Evolutionary conservation across 208 protist species (phyloP).

Genomic region (Crithidia fasciculata): DNA sequence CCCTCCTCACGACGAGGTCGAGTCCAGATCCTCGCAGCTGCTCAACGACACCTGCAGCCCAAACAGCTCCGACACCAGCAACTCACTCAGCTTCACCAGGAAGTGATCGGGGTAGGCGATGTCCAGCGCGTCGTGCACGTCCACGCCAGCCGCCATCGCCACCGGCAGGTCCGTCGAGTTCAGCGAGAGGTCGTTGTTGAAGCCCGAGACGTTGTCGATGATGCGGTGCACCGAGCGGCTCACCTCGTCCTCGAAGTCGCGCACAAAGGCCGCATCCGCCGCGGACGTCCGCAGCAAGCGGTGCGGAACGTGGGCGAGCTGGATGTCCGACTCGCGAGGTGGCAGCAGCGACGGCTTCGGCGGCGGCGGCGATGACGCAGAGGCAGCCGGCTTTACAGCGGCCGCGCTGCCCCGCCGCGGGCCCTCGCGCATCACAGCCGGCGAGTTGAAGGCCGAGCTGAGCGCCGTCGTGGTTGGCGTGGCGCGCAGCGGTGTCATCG

Average conservation of each 20-base stretch:
- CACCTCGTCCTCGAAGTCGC: conserved; percentile 36
- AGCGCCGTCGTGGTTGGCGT: conserved; percentile 13
- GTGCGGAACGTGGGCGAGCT: conserved; percentile 31
- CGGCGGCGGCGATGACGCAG: background rate
- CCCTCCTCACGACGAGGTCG: conserved; percentile 8
- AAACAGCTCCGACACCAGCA: conserved; percentile 59
- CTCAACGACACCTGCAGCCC: conserved; percentile 64
- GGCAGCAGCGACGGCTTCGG: background rate
- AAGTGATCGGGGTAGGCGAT: conserved; percentile 68
- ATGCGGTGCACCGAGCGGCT: conserved; percentile 25
- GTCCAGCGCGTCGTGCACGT: conserved; percentile 30
- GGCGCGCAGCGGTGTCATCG: conserved; percentile 23
- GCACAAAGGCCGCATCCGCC: conserved; percentile 30
- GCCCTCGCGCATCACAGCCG: conserved; percentile 14
- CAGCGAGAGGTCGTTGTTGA: conserved; percentile 13
- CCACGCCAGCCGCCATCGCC: conserved; percentile 15
- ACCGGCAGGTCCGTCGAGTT: conserved; percentile 8
- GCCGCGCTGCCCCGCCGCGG: conserved; percentile 1
- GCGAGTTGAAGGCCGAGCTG: conserved; percentile 19
- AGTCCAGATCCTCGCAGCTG: conserved; percentile 83
- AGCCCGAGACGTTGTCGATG: conserved; percentile 7
- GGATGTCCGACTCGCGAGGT: conserved; percentile 13
- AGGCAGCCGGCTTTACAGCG: background rate
- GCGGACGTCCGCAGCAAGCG: conserved; percentile 23
- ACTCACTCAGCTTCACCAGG: conserved; percentile 68